Conservation (phyloP, 139 green algal genomes). For the Gonium pectorale region DNA sequence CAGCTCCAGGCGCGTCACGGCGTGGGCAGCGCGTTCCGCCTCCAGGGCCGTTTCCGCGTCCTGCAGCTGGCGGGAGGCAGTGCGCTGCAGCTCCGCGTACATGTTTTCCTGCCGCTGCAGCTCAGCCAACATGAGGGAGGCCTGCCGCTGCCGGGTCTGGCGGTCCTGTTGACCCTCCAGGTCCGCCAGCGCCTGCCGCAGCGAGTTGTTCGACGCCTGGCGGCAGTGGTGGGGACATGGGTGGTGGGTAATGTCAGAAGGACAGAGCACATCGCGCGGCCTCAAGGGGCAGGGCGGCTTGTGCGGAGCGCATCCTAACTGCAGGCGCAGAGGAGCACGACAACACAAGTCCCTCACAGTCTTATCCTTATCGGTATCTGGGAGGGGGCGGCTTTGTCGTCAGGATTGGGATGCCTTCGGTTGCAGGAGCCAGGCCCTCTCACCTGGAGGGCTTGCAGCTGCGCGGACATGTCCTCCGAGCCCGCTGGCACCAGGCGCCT, state of each 20-base stretch:
- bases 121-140: neutral
- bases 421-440: neutral
- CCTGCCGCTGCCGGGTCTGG: neutral
- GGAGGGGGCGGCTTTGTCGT: no score
- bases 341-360: neutral
- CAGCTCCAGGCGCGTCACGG: neutral
- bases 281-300: no score
- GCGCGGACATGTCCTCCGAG: slow-evolving; percentile 17
- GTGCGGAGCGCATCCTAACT: no score
- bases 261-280: no score
- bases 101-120: neutral
- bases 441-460: slow-evolving; percentile 36
- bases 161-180: neutral
- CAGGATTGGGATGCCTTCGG: no score
- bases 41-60: slow-evolving; percentile 17
- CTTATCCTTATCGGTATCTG: no score
- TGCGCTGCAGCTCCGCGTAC: slow-evolving; percentile 12
- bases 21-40: neutral
- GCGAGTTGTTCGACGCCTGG: slow-evolving; percentile 37
- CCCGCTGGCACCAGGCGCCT: neutral
- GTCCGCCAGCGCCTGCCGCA: slow-evolving; percentile 25
- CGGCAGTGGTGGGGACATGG: neutral
- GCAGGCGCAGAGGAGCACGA: no score
- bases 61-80: neutral
- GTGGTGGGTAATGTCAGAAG: neutral